Evolutionary conservation across 768 basidiomycete genomes (phyloP), one percentile per base, ranked within the genome.

Genomic region (Termitomyces sp.): DNA sequence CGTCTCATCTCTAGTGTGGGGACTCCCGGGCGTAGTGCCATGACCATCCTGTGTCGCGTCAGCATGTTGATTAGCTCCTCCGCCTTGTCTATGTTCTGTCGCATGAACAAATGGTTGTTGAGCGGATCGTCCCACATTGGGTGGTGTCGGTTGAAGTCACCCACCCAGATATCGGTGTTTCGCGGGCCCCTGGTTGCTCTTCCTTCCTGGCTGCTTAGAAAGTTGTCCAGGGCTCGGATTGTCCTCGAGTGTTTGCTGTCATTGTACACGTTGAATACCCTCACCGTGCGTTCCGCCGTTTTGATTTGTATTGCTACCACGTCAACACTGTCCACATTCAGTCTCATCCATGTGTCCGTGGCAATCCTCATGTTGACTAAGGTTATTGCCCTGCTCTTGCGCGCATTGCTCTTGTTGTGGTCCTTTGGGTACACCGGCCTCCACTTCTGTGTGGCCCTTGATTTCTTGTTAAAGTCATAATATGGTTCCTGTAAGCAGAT

Each of bases 71-170:
- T n/a, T n/a, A n/a, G n/a, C n/a, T n/a, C n/a, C n/a, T n/a, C n/a
- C n/a, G n/a, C n/a, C n/a, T n/a, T n/a, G n/a, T n/a, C n/a, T n/a
- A n/a, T n/a, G n/a, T n/a, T 44, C 9, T 2, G 29, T 2, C 13
- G 36, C 0, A 60, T 66, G 49, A 70, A 70, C 0, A 72, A 61
- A n/a, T 68, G 64, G 0, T 25, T 5, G 54, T 76, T 73, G 0
- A 52, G 5, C 0, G 49, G 35, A 1, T n/a, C n/a, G n/a, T 78
- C 76, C 76, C 76, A 77, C 2, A 67, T 36, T 0, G 69, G 67
- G 59, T 74, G 71, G 52, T 76, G 75, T 7, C 68, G 53, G 60
- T 76, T 76, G 66, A 76, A 74, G 62, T 76, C 69, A 0, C 73
- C 74, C 0, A 63, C 39, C 68, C 66, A 69, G 3, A 73, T 60